Base-by-base conservation (phyloP, 1,284 basidiomycete genomes). In the Ustilago sp. region DNA sequence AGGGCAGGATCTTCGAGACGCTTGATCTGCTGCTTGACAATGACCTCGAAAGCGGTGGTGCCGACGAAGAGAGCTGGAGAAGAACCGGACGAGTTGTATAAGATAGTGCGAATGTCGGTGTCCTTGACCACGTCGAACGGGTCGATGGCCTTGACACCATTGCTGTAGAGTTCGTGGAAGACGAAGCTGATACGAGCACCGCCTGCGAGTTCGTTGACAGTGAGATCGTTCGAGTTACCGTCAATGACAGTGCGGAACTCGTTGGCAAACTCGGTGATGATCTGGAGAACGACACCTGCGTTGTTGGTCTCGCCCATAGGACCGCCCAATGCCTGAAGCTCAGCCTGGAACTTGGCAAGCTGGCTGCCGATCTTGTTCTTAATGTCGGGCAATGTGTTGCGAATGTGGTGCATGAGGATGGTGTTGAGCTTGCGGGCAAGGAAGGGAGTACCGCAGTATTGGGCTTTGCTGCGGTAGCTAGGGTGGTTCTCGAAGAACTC, bases 171-270 rank as follows among this genome's bases (percentile, higher is more conserved):
- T 81, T 99, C 97, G 86, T 98, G 95, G 90, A 99, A 99, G 87
- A 99, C 98, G 88, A 98, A 98, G 88, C 98, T 99, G 87, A 99
- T 94, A 61, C 97, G 91, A 13, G 97, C 97, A 63, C 97, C 97
- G 52, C 97, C 97, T 31, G 94, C 98, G 11, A 99, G 91, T 86
- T 99, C 97, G 86, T 99, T 99, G 6, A 97, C 98, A 3, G 95
- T 97, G 77, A 98, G 93, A 79, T 98, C 94, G 57, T 96, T 90
- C 68, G 94, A 94, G 19, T 95, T 98, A 60, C 97, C 97, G 82
- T 99, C 97, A 81, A 99, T 98, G n/a, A 95, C 98, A 2, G 95
- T 92, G 63, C 98, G 91, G 83, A 98, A 99, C 88, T 99, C 97
- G 60, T 94, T 92, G 12, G 95, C 95, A 83, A 99, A 99, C 87